Evolutionary conservation across 2,329 filamentous ascomycete genomes (phyloP).

Genomic region (Alternaria dauci): DNA sequence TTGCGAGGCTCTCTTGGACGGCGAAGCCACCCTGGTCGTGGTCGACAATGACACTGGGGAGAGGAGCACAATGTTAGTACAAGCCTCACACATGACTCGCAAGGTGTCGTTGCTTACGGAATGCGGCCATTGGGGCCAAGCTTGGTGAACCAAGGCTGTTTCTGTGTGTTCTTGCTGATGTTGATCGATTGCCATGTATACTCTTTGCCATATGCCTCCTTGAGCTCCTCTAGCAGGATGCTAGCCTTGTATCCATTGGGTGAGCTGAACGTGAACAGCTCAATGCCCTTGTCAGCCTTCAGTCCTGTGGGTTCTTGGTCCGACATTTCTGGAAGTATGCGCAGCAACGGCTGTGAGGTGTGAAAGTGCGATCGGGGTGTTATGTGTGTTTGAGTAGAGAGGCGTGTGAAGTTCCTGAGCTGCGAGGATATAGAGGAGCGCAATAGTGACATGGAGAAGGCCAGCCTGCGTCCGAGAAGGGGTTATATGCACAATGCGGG

Average conservation of each 20-base stretch:
- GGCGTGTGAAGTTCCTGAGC: slow-evolving; percentile 22
- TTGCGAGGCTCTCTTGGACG: slow-evolving; percentile 58
- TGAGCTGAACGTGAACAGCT: slow-evolving; percentile 67
- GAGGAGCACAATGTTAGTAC: neutral
- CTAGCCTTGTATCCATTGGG: slow-evolving; percentile 64
- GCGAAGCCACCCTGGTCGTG: slow-evolving; percentile 68
- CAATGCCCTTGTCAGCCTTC: slow-evolving; percentile 69
- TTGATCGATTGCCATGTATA: slow-evolving; percentile 68
- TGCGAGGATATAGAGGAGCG: slow-evolving; percentile 26
- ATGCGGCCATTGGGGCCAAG: slow-evolving; percentile 72
- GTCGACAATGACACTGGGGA: slow-evolving; percentile 65
- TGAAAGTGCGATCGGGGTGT: slow-evolving; percentile 27
- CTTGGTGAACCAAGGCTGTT: slow-evolving; percentile 71
- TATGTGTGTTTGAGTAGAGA: slow-evolving; percentile 21
- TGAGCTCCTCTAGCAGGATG: slow-evolving; percentile 71
- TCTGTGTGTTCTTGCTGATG: slow-evolving; percentile 69
- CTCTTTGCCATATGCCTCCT: slow-evolving; percentile 67
- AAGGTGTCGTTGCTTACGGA: slow-evolving; percentile 46
- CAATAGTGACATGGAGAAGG: slow-evolving; percentile 31
- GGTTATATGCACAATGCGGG: slow-evolving; percentile 29
- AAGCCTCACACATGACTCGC: neutral
- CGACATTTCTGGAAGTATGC: slow-evolving; percentile 36
- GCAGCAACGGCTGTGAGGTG: slow-evolving; percentile 27
- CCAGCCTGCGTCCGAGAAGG: slow-evolving; percentile 27
- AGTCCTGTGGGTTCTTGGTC: slow-evolving; percentile 61